Base-by-base conservation (phyloP, 805 yeast genomes). In the Yamadazyma olivae region DNA sequence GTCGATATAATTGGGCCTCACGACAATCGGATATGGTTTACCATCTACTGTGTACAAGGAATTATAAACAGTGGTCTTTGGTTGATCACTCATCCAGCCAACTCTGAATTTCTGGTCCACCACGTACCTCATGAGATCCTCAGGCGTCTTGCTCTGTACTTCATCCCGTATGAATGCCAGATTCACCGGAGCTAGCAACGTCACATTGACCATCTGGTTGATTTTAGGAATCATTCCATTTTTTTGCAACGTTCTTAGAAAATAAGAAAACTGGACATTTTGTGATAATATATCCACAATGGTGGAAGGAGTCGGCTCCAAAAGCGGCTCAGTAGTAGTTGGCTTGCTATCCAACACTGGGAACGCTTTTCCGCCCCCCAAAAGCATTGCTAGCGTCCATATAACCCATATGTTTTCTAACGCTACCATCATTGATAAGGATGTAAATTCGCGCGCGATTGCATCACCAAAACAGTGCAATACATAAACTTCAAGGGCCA, bases 121-220 rank as follows among this genome's bases (percentile, higher is more conserved):
- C 19, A 68, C 51, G 39, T 68, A 68, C 6, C 67, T 51, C 23
- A 54, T 22, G 19, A 52, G 31, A 30, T 39, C 44, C 23, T 49
- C 36, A 23, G 13, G 36, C 2, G 17, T 18, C 13, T 25, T 30
- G 13, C 28, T 27, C 2, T 32, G 29, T 17, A 30, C 17, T 8
- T 25, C 23, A 16, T 31, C 25, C 5, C 17, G 39, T 3, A 63
- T 66, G 55, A 83, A 85, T 1, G 95, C 95, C 45, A 81, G 79
- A 53, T 87, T 87, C 9, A 82, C 71, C 0, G 95, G 95, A 1
- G 95, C 95, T 27, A 83, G 53, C n/a, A 87, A 57, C 0, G 95
- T 85, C 39, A 81, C 75, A 53, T 84, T 81, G 17, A 63, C 60
- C 41, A 82, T 54, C 15, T 60, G 60, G 50, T 84, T 86, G 21